These are phyloP conservation scores for Hypoxylon sp. DNA, from an alignment of 2,329 filamentous ascomycete species.

Conservation along the genomic window DNA sequence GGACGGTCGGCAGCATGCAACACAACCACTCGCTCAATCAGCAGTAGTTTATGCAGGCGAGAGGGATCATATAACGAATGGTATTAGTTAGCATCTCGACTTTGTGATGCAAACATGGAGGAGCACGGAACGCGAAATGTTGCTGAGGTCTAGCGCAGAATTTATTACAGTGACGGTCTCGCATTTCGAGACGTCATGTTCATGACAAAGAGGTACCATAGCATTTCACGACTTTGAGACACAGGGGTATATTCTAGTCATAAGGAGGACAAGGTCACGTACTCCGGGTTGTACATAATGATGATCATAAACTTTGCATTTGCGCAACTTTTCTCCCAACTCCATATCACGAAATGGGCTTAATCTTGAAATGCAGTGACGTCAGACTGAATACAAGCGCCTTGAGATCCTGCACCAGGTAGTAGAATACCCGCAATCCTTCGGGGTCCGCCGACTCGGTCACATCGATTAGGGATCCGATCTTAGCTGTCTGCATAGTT, in stretches of 20 bases:
- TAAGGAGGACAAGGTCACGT: constrained; percentile 37
- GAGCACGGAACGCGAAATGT: constrained; percentile 18
- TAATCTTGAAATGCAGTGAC: constrained; percentile 97
- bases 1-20: constrained; percentile 13
- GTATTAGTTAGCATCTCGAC: constrained; percentile 29
- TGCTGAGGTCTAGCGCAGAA: constrained; percentile 13
- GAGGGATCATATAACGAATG: constrained; percentile 10
- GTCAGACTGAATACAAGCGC: constrained; percentile 97
- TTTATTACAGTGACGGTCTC: constrained; percentile 9
- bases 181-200: constrained; percentile 23
- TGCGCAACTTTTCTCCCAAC: constrained; percentile 38
- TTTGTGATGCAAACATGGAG: constrained; percentile 21
- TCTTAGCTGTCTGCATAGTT: constrained; percentile 86
- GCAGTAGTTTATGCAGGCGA: constrained; percentile 25
- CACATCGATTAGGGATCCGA: constrained; percentile 95
- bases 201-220: constrained; percentile 28
- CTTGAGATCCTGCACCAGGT: constrained; percentile 97
- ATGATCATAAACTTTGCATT: constrained; percentile 44
- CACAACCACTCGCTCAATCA: constrained; percentile 18
- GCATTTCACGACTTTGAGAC: constrained; percentile 46
- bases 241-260: constrained; percentile 49
- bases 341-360: constrained; percentile 72
- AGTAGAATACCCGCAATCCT: constrained; percentile 97
- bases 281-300: constrained; percentile 47
- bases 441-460: constrained; percentile 97